Evolutionary conservation across 768 basidiomycete genomes (phyloP), one percentile per base, ranked within the genome.

Genomic region (Lactarius sanguifluus): DNA sequence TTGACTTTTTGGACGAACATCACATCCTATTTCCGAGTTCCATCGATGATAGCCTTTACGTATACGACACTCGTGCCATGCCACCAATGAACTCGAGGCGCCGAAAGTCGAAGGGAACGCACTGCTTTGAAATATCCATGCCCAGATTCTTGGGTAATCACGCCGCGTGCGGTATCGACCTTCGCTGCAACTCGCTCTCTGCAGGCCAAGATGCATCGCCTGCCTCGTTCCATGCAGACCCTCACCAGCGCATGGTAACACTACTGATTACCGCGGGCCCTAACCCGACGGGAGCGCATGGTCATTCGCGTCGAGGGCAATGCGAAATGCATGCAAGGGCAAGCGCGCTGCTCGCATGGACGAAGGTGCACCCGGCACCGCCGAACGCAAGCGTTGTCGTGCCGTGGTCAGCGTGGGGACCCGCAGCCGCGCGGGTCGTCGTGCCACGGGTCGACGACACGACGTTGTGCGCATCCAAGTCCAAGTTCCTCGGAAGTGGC

Each of bases 21-120:
- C 64, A 55, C 59, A 61, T 65, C 59, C 64, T 61, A 15, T 65
- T 65, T 38, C 64, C 64, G 6, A 56, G 59, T 47, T 55, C 38
- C 13, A 56, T 56, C 0, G 64, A 56, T 5, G 64, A 65, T 41
- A 12, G 64, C 32, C 52, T 65, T 45, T 65, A 65, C 23, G 52
- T 61, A 20, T 65, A 65, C 7, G 64, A 65, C 18, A 28, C 56
- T n/a, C 59, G 30, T 38, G 23, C 59, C 40, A 65, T 65, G 54
- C 64, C 59, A n/a, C 59, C 59, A 18, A 55, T 60, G 32, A 43
- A 23, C 40, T 34, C 32, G 30, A 54, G 32, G 30, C 52, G n/a
- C 13, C 18, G 5, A 54, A 65, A 60, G 23, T n/a, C 32, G 40
- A 59, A 60, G 40, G 64, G 64, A 25, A 65, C 64, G 7, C 64